Percentiles rank a stretch among this genome's conserved stretches.
These are phyloP conservation scores for Saccharomyces hybrid DNA, from an alignment of 1,139 yeast genomes.

Conservation along the genomic window DNA sequence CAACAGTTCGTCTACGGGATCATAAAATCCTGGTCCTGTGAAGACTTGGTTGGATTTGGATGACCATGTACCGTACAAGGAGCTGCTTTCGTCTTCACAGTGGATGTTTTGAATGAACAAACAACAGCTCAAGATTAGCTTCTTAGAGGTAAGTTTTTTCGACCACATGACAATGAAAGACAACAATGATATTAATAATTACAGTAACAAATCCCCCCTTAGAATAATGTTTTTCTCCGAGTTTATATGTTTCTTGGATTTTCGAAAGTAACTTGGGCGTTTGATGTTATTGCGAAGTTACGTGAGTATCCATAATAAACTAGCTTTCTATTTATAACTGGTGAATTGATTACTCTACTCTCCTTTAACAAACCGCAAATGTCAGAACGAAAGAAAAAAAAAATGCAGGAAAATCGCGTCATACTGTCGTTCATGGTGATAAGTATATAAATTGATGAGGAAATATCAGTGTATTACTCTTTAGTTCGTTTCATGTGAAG, in stretches of 20 bases:
- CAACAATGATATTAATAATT: not conserved
- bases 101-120: not conserved
- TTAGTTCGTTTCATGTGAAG: not conserved
- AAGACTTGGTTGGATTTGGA: constrained; percentile 90
- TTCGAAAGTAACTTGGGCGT: not conserved
- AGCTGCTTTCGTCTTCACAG: not conserved
- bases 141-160: not conserved
- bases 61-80: constrained; percentile 85
- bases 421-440: not conserved
- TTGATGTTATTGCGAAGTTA: not conserved
- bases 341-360: not conserved
- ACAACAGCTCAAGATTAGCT: not conserved
- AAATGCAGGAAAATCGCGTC: not conserved
- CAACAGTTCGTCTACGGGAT: constrained; percentile 87
- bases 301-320: not conserved
- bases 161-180: not conserved
- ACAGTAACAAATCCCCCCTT: not conserved
- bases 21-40: constrained; percentile 95
- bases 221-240: not conserved
- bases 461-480: not conserved
- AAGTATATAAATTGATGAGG: not conserved
- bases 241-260: not conserved
- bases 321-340: not conserved
- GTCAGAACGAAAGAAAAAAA: not conserved
- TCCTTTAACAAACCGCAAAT: not conserved